These are phyloP conservation scores for Withania somnifera DNA, from an alignment of 305 asterid species.

Conservation along the genomic window DNA sequence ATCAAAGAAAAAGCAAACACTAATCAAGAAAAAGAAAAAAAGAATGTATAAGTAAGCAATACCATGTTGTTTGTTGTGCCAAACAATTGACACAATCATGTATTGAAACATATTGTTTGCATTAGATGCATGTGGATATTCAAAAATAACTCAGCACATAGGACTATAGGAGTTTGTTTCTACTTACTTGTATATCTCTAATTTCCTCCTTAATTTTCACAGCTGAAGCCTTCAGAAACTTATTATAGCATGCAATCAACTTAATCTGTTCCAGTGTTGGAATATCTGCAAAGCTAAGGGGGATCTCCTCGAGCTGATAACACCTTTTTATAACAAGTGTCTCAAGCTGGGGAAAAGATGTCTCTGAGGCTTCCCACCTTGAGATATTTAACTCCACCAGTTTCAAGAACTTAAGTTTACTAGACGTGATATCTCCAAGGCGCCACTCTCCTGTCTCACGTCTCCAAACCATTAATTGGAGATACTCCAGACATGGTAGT, in stretches of 20 bases:
- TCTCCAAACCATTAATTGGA: no score
- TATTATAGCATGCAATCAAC: neutral
- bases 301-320: neutral
- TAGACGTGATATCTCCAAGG: neutral
- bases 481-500: neutral
- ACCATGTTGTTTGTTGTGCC: neutral
- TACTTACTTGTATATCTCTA: neutral
- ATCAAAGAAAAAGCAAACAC: no score
- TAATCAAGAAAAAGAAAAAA: no score
- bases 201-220: neutral
- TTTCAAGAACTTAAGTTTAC: neutral
- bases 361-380: neutral
- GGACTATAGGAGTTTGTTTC: neutral
- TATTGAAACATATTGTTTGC: neutral
- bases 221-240: neutral
- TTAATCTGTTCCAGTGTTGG: neutral
- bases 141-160: neutral
- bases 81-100: neutral
- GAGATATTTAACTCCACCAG: neutral
- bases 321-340: neutral
- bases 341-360: neutral
- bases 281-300: neutral
- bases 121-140: neutral
- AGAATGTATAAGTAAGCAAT: neutral
- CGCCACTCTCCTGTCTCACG: no score